A percentile compares a stretch with the other conserved stretches of the same genome.
phyloP scores from a whole-genome alignment of 257 asterid genomes.

The Solanum peruvianum region DNA sequence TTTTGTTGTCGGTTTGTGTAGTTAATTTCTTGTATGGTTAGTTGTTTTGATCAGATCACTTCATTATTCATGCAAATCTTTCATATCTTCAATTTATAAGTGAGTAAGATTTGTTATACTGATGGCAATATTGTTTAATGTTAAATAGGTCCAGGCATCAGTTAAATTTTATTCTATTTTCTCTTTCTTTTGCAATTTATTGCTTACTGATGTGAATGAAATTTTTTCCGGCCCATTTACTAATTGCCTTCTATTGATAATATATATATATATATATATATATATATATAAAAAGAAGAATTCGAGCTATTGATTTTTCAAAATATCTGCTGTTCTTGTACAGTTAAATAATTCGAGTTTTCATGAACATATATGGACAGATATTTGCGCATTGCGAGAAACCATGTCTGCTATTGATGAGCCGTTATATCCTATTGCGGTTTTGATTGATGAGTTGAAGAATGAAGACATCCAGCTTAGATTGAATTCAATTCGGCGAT shows the following conservation, averaged over 20 bases:
- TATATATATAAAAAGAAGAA: background rate
- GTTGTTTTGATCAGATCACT: background rate
- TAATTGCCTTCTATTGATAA: background rate
- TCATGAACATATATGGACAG: background rate
- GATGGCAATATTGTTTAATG: background rate
- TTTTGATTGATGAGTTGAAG: slow-evolving; percentile 78
- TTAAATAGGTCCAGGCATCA: background rate
- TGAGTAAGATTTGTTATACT: background rate
- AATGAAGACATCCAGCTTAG: slow-evolving; percentile 81
- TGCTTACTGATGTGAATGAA: background rate
- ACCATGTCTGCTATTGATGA: slow-evolving; percentile 73
- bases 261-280: background rate
- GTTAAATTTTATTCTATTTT: background rate
- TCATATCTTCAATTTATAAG: background rate
- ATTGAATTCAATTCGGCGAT: slow-evolving; percentile 68
- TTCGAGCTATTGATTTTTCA: too few relatives aligned
- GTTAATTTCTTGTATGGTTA: background rate
- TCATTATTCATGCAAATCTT: background rate
- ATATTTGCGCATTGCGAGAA: background rate
- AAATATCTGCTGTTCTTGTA: background rate
- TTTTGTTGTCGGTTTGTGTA: background rate
- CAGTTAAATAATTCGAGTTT: background rate
- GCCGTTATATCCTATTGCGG: slow-evolving; percentile 84
- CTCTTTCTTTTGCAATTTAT: too few relatives aligned
- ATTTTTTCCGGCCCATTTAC: background rate